Evolutionary conservation across 1,284 basidiomycete species (phyloP), one percentile per base, ranked within the genome.

Genomic region (Sporisorium scitamineum): DNA sequence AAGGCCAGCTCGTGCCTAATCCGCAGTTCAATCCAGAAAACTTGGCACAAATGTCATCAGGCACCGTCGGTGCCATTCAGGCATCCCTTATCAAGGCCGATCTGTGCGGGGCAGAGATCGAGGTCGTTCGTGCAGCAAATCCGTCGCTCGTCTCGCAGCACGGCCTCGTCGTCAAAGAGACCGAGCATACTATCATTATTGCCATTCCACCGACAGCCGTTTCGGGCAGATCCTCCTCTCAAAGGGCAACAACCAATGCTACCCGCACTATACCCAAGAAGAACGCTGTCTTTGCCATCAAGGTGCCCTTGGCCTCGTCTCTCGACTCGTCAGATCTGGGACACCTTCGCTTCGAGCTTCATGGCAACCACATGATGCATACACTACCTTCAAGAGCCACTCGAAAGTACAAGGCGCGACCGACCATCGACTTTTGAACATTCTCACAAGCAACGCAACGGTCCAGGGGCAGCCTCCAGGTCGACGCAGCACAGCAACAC

Each of bases 321-420:
- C 5, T 29, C 6, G 20, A 24, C 14, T 22, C 22, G 39, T 11
- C 42, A 8, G 61, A 65, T 9, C n/a, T 34, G 13, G 55, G 52
- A 2, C 32, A 63, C 20, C 51, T 78, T 5, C 61, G 65, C 18
- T 78, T 78, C 48, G 71, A 74, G 41, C 48, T 78, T 10, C 71
- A 78, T 24, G 76, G 76, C 44, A 75, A 68, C 41, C 76, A 78
- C 37, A 78, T 78, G 76, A 75, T 70, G 71, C 76, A 78, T 22
- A 74, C 60, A 2, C 52, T 78, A 6, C 76, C 76, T 14, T 67
- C 71, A 0, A 62, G 76, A 50, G 72, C 76, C 16, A 74, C 76
- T 10, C 39, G 76, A 6, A 78, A 78, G 51, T 71, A 75, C 61
- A 78, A 78, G 54, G 67, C 67, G 3, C 45, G 71, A 18, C 65